These are phyloP conservation scores for Alternaria panax DNA, from an alignment of 2,329 filamentous ascomycete species.

Conservation along the genomic window DNA sequence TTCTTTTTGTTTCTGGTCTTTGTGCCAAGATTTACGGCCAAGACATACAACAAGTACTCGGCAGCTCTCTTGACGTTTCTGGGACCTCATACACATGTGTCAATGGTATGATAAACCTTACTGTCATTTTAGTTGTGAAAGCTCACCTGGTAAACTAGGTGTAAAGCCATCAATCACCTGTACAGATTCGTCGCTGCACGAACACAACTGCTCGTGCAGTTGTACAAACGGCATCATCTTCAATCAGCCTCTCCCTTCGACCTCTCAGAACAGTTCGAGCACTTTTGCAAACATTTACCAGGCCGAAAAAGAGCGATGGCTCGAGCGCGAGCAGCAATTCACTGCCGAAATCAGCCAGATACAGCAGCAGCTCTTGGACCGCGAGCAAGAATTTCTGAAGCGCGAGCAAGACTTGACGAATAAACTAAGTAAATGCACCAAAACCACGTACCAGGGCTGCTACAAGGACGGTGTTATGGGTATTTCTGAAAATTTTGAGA, in stretches of 20 bases:
- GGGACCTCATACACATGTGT: background rate
- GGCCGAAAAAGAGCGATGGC: background rate
- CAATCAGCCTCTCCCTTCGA: background rate
- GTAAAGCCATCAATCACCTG: background rate
- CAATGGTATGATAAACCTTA: background rate
- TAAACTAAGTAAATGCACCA: too few species aligned
- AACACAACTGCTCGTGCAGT: background rate
- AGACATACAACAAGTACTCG: background rate
- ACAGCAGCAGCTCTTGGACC: too few species aligned
- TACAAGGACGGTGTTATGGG: too few species aligned
- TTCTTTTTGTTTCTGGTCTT: background rate
- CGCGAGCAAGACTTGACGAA: too few species aligned
- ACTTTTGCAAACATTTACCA: background rate
- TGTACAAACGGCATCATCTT: background rate
- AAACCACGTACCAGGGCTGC: too few species aligned
- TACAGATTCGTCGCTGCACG: background rate
- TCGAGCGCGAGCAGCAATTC: background rate
- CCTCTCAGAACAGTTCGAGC: too few species aligned
- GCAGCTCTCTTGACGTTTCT: background rate
- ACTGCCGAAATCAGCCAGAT: background rate
- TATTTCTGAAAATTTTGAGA: too few species aligned
- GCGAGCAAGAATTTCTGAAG: too few species aligned
- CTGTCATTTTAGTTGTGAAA: too few species aligned
- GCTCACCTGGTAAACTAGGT: background rate
- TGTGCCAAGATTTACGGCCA: background rate